A percentile compares a stretch with the other conserved stretches of the same genome.
Evolutionary conservation across 1,284 basidiomycete species (phyloP).

Genomic region (Pyrrhoderma noxium): DNA sequence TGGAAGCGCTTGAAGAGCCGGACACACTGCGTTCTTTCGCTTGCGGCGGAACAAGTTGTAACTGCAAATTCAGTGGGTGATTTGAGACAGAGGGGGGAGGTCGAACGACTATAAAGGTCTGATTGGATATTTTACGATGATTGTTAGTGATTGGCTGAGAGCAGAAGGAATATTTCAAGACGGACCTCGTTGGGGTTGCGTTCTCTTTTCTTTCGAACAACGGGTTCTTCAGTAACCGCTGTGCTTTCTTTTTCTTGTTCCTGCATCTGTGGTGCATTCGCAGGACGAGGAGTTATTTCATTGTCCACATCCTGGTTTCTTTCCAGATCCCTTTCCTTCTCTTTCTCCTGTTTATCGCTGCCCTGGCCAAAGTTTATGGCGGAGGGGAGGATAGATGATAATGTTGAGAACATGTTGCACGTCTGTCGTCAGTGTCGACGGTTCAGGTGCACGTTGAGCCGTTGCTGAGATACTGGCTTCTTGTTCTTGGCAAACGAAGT

Average conservation of each 20-base stretch:
- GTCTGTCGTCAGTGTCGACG: background rate
- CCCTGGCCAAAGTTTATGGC: slow-evolving; percentile 6
- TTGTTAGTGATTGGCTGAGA: background rate
- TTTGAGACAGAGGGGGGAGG: slow-evolving; percentile 78
- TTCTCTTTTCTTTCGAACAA: slow-evolving; percentile 35
- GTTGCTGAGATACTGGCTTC: no score
- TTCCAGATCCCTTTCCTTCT: no score
- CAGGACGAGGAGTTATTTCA: no score
- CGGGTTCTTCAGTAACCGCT: slow-evolving; percentile 25
- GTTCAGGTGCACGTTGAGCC: no score
- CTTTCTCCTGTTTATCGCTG: slow-evolving; percentile 15
- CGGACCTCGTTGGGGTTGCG: slow-evolving; percentile 52
- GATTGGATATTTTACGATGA: slow-evolving; percentile 17
- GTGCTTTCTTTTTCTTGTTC: slow-evolving; percentile 9
- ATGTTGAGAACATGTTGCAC: slow-evolving; percentile 10
- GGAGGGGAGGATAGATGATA: slow-evolving; percentile 14
- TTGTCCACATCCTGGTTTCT: no score
- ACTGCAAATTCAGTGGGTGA: slow-evolving; percentile 88
- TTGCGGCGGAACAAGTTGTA: slow-evolving; percentile 80
- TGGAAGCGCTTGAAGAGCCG: slow-evolving; percentile 17
- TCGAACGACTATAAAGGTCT: slow-evolving; percentile 84
- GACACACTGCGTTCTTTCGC: slow-evolving; percentile 33
- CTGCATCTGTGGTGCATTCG: no score
- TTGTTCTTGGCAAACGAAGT: background rate
- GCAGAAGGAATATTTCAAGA: slow-evolving; percentile 4